Evolutionary conservation across 345 rosid species (phyloP).

Genomic region (Pugionium dolabratum): DNA sequence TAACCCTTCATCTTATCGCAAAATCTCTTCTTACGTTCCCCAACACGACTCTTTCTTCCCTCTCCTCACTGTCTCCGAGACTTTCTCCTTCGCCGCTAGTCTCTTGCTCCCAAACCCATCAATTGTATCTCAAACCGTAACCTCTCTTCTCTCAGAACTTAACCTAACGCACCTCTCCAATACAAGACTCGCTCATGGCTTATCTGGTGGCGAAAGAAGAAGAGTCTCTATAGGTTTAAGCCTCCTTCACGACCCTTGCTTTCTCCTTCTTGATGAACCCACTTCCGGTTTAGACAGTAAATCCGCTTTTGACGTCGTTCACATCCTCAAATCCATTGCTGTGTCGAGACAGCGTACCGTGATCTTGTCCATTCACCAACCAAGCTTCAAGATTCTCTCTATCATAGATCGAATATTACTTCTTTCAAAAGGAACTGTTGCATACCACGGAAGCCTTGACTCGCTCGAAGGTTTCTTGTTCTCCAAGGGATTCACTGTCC

Average conservation of each 20-base stretch:
- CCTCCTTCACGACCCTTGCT: conserved; percentile 80
- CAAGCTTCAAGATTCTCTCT: conserved; percentile 83
- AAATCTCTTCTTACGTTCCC: conserved; percentile 89
- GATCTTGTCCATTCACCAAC: conserved; percentile 89
- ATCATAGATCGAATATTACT: conserved; percentile 62
- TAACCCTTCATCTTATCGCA: conserved; percentile 77
- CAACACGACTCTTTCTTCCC: conserved; percentile 79
- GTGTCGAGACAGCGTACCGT: conserved; percentile 62
- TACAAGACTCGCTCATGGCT: conserved; percentile 53
- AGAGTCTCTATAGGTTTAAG: conserved; percentile 85
- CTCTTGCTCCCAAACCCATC: conserved; percentile 53
- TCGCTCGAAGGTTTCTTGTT: conserved; percentile 59
- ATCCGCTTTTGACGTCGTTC: conserved; percentile 79
- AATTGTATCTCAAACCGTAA: conserved; percentile 40
- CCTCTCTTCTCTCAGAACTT: conserved; percentile 62
- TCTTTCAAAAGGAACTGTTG: conserved; percentile 70
- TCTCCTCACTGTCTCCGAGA: conserved; percentile 75
- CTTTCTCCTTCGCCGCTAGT: conserved; percentile 68
- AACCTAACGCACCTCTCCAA: conserved; percentile 60
- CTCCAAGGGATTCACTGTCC: conserved; percentile 66
- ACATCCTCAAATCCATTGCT: conserved; percentile 64
- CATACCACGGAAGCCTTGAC: conserved; percentile 67
- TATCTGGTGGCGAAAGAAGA: conserved; percentile 83
- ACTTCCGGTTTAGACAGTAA: conserved; percentile 89
- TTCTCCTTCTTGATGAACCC: conserved; percentile 88